A percentile compares a stretch with the other conserved stretches of the same genome.
Evolutionary conservation across 1,139 yeast genomes (phyloP).

Genomic region (Suzukiozyma palmioleophila): DNA sequence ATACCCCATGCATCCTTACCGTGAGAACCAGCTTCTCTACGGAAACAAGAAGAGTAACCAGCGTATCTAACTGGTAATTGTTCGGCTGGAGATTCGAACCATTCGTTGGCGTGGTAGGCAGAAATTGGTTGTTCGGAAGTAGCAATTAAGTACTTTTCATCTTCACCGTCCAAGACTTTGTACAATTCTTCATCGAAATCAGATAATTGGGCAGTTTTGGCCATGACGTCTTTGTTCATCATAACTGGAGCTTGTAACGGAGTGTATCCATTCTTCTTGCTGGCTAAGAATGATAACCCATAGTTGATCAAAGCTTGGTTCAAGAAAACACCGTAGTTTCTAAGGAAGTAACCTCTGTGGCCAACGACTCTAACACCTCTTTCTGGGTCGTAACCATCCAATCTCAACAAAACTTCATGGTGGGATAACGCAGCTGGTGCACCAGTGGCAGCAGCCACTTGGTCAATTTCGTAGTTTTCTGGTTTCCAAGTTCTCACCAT

Average conservation of each 20-base stretch:
- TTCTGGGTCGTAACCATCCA: slow-evolving; percentile 98
- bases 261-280: slow-evolving; percentile 61
- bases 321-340: slow-evolving; percentile 92
- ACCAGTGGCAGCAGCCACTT: slow-evolving; percentile 69
- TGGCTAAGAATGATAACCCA: slow-evolving; percentile 78
- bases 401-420: slow-evolving; percentile 88
- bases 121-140: slow-evolving; percentile 99
- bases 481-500: slow-evolving; percentile 88
- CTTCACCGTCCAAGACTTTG: slow-evolving; percentile 95
- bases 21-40: slow-evolving; percentile 99
- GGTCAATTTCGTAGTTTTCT: slow-evolving; percentile 48
- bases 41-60: slow-evolving; percentile 97
- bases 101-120: slow-evolving; percentile 95
- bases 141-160: slow-evolving; percentile 95
- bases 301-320: slow-evolving; percentile 97
- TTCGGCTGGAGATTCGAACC: slow-evolving; percentile 97
- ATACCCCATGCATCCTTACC: slow-evolving; percentile 99
- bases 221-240: slow-evolving; percentile 99
- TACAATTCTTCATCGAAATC: slow-evolving; percentile 97
- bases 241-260: slow-evolving; percentile 98
- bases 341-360: slow-evolving; percentile 96
- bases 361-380: slow-evolving; percentile 98
- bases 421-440: slow-evolving; percentile 82
- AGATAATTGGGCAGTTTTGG: slow-evolving; percentile 96
- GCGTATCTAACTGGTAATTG: slow-evolving; percentile 96